A percentile compares a stretch with the other conserved stretches of the same genome.
phyloP scores from a whole-genome alignment of 345 rosid genomes.

The Citrus trifoliata region DNA sequence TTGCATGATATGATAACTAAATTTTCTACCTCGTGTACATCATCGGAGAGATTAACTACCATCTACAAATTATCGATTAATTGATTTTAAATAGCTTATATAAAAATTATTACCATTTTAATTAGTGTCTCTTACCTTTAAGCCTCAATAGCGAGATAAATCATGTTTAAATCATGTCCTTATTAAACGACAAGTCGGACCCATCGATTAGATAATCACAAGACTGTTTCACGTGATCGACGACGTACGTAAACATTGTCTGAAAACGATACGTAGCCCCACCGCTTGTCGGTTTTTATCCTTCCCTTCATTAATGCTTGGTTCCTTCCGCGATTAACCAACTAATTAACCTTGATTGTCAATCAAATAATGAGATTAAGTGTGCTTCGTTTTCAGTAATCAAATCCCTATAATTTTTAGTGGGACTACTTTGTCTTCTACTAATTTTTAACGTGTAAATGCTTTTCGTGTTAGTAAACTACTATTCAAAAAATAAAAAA shows the following conservation, averaged over 20 bases:
- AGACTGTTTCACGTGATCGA: slow-evolving; percentile 30
- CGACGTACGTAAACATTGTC: slow-evolving; percentile 5
- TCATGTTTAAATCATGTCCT: slow-evolving; percentile 6
- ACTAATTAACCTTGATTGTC: not conserved
- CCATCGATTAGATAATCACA: slow-evolving; percentile 18
- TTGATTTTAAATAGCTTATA: not conserved
- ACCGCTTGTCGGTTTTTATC: slow-evolving; percentile 25
- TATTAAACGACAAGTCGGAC: slow-evolving; percentile 19
- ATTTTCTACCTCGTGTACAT: too few species aligned
- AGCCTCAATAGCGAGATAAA: slow-evolving; percentile 23
- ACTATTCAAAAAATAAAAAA: too few species aligned
- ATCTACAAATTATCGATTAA: too few species aligned
- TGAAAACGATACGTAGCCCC: slow-evolving; percentile 11
- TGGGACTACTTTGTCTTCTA: not conserved
- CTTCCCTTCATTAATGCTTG: slow-evolving; percentile 22
- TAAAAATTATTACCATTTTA: not conserved
- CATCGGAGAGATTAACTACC: too few species aligned
- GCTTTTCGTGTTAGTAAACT: too few species aligned
- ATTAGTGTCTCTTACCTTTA: not conserved
- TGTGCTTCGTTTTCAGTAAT: not conserved
- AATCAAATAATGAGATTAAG: not conserved
- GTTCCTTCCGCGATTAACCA: not conserved
- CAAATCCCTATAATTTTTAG: not conserved
- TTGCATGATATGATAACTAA: too few species aligned
- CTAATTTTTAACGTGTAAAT: not conserved